Evolutionary conservation across 805 yeast genomes (phyloP).

Genomic region (Spathaspora arborariae): DNA sequence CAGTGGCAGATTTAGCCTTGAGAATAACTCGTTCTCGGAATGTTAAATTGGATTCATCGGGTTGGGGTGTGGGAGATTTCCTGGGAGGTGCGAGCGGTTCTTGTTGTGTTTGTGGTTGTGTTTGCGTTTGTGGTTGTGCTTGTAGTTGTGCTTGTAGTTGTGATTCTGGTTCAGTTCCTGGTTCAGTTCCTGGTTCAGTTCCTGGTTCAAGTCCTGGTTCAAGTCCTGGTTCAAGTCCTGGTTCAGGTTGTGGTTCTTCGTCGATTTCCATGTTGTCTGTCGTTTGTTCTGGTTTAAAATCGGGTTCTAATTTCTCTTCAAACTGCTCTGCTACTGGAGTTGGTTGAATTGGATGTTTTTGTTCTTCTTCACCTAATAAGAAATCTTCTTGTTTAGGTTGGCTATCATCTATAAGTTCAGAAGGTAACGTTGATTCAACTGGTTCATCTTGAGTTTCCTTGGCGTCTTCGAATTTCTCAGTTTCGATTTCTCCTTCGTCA

Average conservation of each 20-base stretch:
- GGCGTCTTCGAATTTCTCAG: conserved; percentile 13
- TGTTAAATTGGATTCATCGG: conserved; percentile 5
- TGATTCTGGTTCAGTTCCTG: neutral
- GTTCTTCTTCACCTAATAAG: neutral
- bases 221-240: neutral
- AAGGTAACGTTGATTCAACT: conserved; percentile 6
- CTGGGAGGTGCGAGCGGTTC: conserved; percentile 1
- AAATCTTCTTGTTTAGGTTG: neutral
- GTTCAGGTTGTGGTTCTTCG: neutral
- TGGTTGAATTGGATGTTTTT: neutral
- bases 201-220: neutral
- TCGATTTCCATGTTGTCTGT: neutral
- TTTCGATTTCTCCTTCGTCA: conserved; percentile 13
- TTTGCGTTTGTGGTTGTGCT: conserved; percentile 5
- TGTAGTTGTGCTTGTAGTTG: neutral
- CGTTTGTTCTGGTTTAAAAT: neutral
- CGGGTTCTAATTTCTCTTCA: neutral
- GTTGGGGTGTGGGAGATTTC: neutral
- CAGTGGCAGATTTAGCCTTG: conserved; percentile 48
- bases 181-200: neutral
- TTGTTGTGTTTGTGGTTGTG: conserved; percentile 6
- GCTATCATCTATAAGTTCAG: conserved; percentile 1
- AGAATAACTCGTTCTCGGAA: conserved; percentile 27
- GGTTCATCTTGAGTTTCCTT: conserved; percentile 7
- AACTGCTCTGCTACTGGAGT: neutral